phyloP scores from a whole-genome alignment of 148 eudicot genomes.

The Camellia sinensis region DNA sequence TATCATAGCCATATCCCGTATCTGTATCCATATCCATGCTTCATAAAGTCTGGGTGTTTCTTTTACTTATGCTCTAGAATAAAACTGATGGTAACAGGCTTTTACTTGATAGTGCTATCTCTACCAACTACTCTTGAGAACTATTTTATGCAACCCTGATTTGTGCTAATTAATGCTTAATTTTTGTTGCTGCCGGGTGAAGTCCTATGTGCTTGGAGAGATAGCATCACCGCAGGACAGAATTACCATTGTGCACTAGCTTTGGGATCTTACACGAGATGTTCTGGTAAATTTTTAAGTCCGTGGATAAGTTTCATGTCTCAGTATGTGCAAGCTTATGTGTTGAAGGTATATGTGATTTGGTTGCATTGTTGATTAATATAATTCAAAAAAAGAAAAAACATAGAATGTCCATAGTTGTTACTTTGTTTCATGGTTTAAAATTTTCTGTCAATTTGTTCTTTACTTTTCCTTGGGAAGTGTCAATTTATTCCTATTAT shows the following conservation, averaged over 20 bases:
- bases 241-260: slow-evolving; percentile 75
- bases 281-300: slow-evolving; percentile 57
- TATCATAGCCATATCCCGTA: too few relatives aligned
- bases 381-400: background rate
- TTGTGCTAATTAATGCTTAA: slow-evolving; percentile 13
- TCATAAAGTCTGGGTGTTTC: background rate
- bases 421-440: background rate
- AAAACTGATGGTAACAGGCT: background rate
- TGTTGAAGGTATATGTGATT: background rate
- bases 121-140: background rate
- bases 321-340: background rate
- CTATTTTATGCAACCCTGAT: background rate
- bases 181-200: slow-evolving; percentile 22
- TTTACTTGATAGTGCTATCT: slow-evolving; percentile 3
- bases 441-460: background rate
- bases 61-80: background rate
- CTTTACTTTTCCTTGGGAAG: background rate
- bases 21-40: too few relatives aligned
- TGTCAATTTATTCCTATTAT: background rate
- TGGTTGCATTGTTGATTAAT: background rate
- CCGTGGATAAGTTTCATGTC: background rate
- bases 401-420: too few relatives aligned
- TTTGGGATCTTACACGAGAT: slow-evolving; percentile 85
- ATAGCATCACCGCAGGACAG: slow-evolving; percentile 87
- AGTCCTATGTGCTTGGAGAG: slow-evolving; percentile 99